Evolutionary conservation across 805 yeast species (phyloP).

Genomic region (Schwanniomyces vanrijiae): DNA sequence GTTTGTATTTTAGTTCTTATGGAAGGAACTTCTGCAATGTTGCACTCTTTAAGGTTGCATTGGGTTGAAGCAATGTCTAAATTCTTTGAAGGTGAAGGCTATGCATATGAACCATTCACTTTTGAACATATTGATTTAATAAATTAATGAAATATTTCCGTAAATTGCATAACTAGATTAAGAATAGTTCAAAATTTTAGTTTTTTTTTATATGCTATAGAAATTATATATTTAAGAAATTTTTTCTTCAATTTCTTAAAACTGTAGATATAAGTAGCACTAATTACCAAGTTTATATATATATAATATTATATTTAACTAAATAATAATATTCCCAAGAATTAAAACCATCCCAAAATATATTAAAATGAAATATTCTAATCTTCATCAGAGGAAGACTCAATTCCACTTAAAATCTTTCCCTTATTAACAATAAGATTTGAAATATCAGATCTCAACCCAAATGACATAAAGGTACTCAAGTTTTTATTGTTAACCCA

Average conservation of each 20-base stretch:
- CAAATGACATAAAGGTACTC: conserved; percentile 17
- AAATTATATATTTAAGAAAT: neutral
- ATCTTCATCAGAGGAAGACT: conserved; percentile 7
- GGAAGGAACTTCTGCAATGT: conserved; percentile 88
- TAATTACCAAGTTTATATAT: too few species aligned
- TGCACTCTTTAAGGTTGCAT: conserved; percentile 72
- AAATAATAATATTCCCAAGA: neutral
- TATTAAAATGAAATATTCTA: neutral
- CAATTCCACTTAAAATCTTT: conserved; percentile 28
- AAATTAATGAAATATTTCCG: neutral
- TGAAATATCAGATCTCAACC: conserved; percentile 25
- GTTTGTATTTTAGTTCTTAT: conserved; percentile 68
- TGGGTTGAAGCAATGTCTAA: conserved; percentile 86
- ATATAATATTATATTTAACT: too few species aligned
- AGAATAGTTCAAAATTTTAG: neutral
- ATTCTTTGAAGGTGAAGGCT: conserved; percentile 76
- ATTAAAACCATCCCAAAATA: neutral
- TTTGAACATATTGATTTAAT: conserved; percentile 29
- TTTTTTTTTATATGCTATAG: neutral
- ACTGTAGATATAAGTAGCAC: neutral
- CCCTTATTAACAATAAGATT: conserved; percentile 33
- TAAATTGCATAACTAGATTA: neutral
- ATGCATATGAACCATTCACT: conserved; percentile 62
- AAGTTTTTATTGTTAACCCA: conserved; percentile 31
- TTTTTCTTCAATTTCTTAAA: neutral